Evolutionary conservation across 495 filamentous ascomycete species (phyloP).

Genomic region (Chaetomidium leptoderma): DNA sequence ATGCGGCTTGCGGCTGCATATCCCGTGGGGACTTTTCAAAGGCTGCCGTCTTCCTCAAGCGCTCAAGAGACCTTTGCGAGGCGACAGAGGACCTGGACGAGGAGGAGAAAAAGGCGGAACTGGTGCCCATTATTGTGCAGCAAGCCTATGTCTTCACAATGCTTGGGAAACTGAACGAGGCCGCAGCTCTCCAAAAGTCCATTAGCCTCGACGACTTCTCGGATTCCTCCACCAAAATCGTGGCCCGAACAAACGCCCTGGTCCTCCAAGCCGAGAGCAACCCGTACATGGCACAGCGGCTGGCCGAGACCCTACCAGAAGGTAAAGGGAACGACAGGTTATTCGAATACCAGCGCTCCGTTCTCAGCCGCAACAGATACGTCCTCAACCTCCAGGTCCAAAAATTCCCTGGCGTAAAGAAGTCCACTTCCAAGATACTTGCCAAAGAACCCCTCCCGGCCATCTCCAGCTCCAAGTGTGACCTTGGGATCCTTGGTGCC

Average conservation of each 20-base stretch:
- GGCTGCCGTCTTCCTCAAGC: conserved; percentile 73
- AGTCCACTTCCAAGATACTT: conserved; percentile 59
- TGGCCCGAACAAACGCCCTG: conserved; percentile 76
- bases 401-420: conserved; percentile 70
- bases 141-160: conserved; percentile 73
- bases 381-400: conserved; percentile 69
- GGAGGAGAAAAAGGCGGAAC: conserved; percentile 76
- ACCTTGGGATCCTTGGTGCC: conserved; percentile 72
- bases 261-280: conserved; percentile 60
- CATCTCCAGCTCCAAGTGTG: conserved; percentile 54
- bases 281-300: conserved; percentile 70
- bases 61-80: conserved; percentile 82
- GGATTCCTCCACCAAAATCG: conserved; percentile 69
- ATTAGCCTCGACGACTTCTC: conserved; percentile 55
- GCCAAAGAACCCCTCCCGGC: conserved; percentile 45
- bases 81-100: conserved; percentile 75
- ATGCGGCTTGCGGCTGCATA: conserved; percentile 82
- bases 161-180: conserved; percentile 70
- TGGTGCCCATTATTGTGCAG: conserved; percentile 82
- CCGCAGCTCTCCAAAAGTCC: conserved; percentile 58
- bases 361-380: conserved; percentile 65
- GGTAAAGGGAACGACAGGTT: conserved; percentile 62
- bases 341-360: conserved; percentile 70
- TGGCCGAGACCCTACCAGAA: conserved; percentile 55
- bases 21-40: conserved; percentile 71